Evolutionary conservation across 352 stramenopile genomes (phyloP), one percentile per base, ranked within the genome.

Genomic region (Phytopythium sindhum): DNA sequence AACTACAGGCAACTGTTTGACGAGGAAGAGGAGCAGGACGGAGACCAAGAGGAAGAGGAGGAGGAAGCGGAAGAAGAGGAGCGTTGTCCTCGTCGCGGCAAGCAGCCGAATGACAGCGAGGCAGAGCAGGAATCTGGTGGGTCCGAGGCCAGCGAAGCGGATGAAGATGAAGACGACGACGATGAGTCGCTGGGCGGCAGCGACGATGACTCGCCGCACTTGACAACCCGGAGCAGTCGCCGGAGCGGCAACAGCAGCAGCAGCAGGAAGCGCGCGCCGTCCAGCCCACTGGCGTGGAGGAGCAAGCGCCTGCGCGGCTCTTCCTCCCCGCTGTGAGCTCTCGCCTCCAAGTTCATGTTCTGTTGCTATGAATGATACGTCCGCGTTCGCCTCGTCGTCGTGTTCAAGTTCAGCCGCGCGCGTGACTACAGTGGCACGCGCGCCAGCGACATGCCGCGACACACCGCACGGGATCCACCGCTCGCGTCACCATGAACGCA

Each of bases 1-100:
- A 88, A 72, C 58, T 89, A 90, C 67, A 71, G 66, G 14, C 62
- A 45, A 26, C 73, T 80, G 1, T 54, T 64, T 57, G 63, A 64
- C 35, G 63, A 77, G 52, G 66, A 64, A 17, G 65, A 79, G 21
- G 75, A 77, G n/a, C n/a, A n/a, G n/a, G n/a, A n/a, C n/a, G n/a
- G n/a, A n/a, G n/a, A n/a, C n/a, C n/a, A n/a, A 24, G 72, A 79
- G 21, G 69, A 77, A 0, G 66, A 75, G 26, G 69, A 69, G 10
- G 73, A 76, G 15, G 68, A 75, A 21, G 60, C 69, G 9, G 74
- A 77, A 23, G 53, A 54, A 65, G 73, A 54, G 65, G 37, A 54
- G 53, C 53, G 39, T 8, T n/a, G 24, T 48, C 56, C 35, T 35
- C 26, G 24, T n/a, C 56, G 56, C 17, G n/a, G 53, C 12, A 47